Conservation (phyloP, 495 filamentous ascomycete genomes). For the Neurospora cerealis region DNA sequence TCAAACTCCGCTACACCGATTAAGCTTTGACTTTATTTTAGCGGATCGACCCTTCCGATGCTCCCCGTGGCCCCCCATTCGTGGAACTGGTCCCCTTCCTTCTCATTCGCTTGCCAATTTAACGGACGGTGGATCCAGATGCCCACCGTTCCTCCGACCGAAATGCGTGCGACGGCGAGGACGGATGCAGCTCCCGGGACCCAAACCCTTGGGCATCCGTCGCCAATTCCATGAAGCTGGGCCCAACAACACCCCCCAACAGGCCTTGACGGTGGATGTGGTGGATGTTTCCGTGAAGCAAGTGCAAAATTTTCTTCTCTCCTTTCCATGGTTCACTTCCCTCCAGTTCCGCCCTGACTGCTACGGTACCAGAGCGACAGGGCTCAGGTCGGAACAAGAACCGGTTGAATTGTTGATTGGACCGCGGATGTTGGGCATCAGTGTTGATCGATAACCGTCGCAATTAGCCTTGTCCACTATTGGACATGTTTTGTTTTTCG, state of each 20-base stretch:
- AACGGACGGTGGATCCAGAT: background rate
- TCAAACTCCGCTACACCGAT: background rate
- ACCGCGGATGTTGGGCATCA: background rate
- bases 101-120: background rate
- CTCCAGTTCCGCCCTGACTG: background rate
- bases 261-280: background rate
- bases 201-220: background rate
- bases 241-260: background rate
- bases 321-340: background rate
- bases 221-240: background rate
- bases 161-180: background rate
- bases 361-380: background rate
- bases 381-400: background rate
- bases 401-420: background rate
- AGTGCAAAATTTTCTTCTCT: background rate
- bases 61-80: background rate
- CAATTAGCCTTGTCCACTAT: background rate
- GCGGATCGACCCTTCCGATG: background rate
- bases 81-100: background rate
- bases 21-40: background rate
- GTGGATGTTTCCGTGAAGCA: background rate
- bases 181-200: background rate
- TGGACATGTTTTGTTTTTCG: background rate
- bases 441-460: background rate
- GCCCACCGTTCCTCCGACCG: background rate